Conservation (phyloP, 768 basidiomycete genomes). For the Lactarius sanguifluus region DNA sequence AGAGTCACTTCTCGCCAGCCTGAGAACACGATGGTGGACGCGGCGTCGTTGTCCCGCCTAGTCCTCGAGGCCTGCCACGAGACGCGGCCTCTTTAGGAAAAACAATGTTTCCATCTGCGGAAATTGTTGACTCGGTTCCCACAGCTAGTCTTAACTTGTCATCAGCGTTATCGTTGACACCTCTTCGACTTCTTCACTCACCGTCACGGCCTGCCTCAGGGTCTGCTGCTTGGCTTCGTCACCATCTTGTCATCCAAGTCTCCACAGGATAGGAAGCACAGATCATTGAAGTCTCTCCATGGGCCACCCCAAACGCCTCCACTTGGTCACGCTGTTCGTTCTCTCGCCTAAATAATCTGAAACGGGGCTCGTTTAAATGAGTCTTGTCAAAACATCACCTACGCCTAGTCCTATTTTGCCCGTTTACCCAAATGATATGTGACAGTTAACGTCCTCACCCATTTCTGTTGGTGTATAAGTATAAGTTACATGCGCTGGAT, state of each 20-base stretch:
- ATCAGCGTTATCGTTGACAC: background rate
- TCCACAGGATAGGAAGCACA: background rate
- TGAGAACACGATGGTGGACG: background rate
- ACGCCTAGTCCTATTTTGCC: slow-evolving; percentile 8
- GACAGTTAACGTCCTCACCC: slow-evolving; percentile 10
- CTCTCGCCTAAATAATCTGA: slow-evolving; percentile 5
- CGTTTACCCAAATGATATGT: slow-evolving; percentile 2
- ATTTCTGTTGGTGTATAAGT: background rate
- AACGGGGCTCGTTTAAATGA: slow-evolving; percentile 1
- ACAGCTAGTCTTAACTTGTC: slow-evolving; percentile 3
- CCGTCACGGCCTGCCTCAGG: background rate
- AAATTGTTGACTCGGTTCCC: slow-evolving; percentile 5
- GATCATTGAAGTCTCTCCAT: background rate
- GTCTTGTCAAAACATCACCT: slow-evolving; percentile 4
- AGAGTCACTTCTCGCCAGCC: background rate
- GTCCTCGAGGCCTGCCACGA: background rate
- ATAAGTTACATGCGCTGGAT: background rate
- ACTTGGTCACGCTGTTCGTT: background rate
- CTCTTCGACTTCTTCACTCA: background rate
- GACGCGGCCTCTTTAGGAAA: slow-evolving; percentile 6
- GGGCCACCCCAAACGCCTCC: background rate
- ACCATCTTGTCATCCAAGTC: background rate
- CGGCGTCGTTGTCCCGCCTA: background rate
- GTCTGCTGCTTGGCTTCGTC: background rate
- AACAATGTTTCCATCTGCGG: slow-evolving; percentile 22